Evolutionary conservation across 441 rosid genomes (phyloP), one percentile per base, ranked within the genome.

Genomic region (Adansonia madagascariensis): DNA sequence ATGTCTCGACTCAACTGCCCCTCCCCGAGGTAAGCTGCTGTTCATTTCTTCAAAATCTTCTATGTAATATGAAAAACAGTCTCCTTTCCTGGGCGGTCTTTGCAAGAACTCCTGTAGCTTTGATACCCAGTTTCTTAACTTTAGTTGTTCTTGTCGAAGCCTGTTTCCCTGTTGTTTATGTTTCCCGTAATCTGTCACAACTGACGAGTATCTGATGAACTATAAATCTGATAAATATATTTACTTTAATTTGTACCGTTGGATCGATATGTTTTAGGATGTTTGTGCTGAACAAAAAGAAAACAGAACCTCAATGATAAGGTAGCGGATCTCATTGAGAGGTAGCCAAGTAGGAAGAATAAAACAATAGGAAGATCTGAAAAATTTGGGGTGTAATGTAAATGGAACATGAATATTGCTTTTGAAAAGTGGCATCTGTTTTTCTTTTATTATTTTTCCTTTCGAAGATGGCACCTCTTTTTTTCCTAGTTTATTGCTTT

Each of bases 21-120:
- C n/a, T 64, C 35, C 35, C 35, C 35, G 35, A 82, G 84, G 89
- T 84, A 78, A 79, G 77, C 44, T 17, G 47, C 27, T 53, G 15
- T 2, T 17, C 49, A 1, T 31, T 50, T 50, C 61, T 71, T 53
- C 49, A 14, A 53, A 53, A 27, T 62, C 24, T 53, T 53, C 27
- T 15, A n/a, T n/a, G 59, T 50, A 4, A 53, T 2, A 70, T 52
- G 61, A 15, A 71, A 9, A 52, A 71, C 74, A 53, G 47, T 71
- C 17, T 53, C 49, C 35, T 31, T 4, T 31, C 35, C 65, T 11
- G 11, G 7, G 1, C 22, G 2, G 65, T 8, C 43, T 69, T 49
- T 69, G n/a, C 31, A 14, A 22, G 22, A 47, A 20, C 56, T 69
- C 15, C 35, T 31, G 59, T 24, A 6, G 20, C 9, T 69, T 49